Percentiles rank a stretch among this genome's conserved stretches.
phyloP scores from a whole-genome alignment of 176 grass and related monocot genomes.

The Avena atlantica region DNA sequence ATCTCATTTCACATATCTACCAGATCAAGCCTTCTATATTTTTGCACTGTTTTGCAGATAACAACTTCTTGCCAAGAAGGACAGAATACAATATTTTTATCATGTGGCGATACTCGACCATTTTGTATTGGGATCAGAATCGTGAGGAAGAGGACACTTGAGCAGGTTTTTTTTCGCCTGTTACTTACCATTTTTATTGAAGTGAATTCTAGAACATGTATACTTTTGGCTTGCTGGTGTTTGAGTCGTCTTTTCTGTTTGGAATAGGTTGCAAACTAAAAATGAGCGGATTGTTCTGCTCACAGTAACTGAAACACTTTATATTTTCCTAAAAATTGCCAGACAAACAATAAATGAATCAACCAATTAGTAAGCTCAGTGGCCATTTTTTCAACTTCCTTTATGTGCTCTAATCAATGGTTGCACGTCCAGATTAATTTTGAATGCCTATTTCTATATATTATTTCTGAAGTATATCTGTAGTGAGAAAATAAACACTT shows the following conservation, averaged over 20 bases:
- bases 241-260: constrained; percentile 13
- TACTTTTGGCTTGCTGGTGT: constrained; percentile 19
- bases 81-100: constrained; percentile 65
- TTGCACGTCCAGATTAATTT: not conserved
- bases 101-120: constrained; percentile 57
- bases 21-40: not conserved
- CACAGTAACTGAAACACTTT: not conserved
- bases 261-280: not conserved
- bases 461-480: not conserved
- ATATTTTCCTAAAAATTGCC: not conserved
- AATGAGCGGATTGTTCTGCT: not conserved
- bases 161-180: constrained; percentile 44
- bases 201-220: constrained; percentile 10
- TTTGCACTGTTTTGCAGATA: constrained; percentile 49
- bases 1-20: not conserved
- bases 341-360: not conserved
- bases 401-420: not conserved
- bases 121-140: constrained; percentile 73
- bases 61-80: constrained; percentile 56
- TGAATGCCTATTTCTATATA: not conserved
- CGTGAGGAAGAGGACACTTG: constrained; percentile 45
- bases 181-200: not conserved
- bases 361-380: not conserved
- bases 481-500: not conserved
- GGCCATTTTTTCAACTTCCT: not conserved